These are phyloP conservation scores for Gymnopilus dilepis DNA, from an alignment of 768 basidiomycete genomes.

Conservation along the genomic window DNA sequence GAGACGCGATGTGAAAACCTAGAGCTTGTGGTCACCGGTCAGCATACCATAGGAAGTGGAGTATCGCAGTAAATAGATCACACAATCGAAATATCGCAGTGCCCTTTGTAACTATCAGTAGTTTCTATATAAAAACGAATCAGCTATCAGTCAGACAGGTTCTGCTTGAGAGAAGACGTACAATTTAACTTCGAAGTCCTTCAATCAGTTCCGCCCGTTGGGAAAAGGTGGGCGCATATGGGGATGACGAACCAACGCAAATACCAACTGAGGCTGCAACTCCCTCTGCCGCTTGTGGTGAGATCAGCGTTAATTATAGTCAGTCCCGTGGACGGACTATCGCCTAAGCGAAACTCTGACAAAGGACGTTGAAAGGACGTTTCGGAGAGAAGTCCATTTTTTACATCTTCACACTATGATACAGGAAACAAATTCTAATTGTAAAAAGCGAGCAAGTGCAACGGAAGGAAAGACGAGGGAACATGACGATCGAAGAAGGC, in stretches of 20 bases:
- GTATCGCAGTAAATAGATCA: background rate
- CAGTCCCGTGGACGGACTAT: background rate
- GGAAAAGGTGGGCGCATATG: background rate
- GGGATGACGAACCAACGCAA: background rate
- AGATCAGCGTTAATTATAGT: background rate
- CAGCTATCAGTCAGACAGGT: background rate
- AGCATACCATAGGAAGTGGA: background rate
- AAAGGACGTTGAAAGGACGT: background rate
- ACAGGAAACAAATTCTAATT: conserved; percentile 24
- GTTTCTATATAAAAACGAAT: conserved; percentile 2
- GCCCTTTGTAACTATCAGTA: background rate
- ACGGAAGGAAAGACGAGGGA: conserved; percentile 17
- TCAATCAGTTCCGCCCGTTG: background rate
- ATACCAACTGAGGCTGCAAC: background rate
- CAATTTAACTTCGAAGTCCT: background rate
- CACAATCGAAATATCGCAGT: background rate
- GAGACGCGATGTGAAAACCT: conserved; percentile 6
- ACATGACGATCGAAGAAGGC: conserved; percentile 17
- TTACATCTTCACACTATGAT: conserved; percentile 21
- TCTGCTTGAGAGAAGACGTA: conserved; percentile 1
- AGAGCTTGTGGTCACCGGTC: background rate
- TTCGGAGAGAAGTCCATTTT: conserved; percentile 12
- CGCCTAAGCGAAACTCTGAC: background rate
- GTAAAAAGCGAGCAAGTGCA: conserved; percentile 19
- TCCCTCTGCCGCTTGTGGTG: conserved; percentile 6